Evolutionary conservation across 2,329 filamentous ascomycete species (phyloP).

Genomic region (Macrophomina tecta): DNA sequence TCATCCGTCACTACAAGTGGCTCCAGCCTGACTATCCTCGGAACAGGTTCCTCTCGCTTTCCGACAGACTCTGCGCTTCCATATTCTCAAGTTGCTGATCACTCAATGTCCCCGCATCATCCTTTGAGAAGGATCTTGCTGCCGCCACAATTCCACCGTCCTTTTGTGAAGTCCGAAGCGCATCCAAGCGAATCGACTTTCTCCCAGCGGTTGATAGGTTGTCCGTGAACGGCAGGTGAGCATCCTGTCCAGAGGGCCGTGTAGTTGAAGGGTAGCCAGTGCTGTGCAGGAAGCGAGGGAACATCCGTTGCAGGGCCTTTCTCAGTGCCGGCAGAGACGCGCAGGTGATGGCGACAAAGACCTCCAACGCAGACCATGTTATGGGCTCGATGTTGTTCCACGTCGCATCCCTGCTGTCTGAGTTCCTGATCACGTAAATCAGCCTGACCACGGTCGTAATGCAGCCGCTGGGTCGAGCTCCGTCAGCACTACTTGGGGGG

Average conservation of each 20-base stretch:
- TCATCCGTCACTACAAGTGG: no score
- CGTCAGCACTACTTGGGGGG: background rate
- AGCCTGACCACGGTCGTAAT: background rate
- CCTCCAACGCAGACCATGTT: background rate
- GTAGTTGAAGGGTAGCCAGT: background rate
- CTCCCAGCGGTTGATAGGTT: background rate
- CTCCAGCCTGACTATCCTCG: background rate
- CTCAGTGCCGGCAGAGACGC: background rate
- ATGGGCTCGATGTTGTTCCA: background rate
- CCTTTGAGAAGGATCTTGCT: background rate
- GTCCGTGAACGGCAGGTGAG: background rate
- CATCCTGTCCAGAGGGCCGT: background rate
- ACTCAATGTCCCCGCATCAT: background rate
- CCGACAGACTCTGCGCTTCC: background rate
- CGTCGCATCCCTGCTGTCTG: background rate
- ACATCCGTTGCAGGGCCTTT: background rate
- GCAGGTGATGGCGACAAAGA: background rate
- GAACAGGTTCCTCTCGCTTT: background rate
- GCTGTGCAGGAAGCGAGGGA: background rate
- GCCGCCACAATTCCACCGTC: background rate
- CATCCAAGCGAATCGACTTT: background rate
- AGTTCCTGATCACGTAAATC: background rate
- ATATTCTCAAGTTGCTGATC: background rate
- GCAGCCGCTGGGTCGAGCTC: background rate
- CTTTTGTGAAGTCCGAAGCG: background rate